phyloP scores from a whole-genome alignment of 2,329 filamentous ascomycete species.

The Geosmithia putterillii region DNA sequence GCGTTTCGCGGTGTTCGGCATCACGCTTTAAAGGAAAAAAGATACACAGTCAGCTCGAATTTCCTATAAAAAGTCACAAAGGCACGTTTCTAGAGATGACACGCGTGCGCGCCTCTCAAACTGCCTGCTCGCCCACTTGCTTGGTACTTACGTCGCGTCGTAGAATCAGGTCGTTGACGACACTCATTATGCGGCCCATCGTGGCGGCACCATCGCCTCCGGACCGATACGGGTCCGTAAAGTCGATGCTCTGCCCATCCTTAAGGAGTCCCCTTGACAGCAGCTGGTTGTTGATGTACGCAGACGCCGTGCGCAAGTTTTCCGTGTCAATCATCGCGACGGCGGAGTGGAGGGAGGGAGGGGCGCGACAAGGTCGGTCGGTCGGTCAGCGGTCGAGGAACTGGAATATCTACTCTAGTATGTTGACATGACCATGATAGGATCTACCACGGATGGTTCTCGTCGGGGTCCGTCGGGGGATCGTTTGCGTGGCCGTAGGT shows the following conservation, averaged over 20 bases:
- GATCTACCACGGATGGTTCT: background rate
- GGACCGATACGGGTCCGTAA: slow-evolving; percentile 56
- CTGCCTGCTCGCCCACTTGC: background rate
- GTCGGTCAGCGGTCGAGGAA: background rate
- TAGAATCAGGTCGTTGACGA: slow-evolving; percentile 87
- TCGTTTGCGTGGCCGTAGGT: background rate
- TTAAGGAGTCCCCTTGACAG: slow-evolving; percentile 52
- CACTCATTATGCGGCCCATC: slow-evolving; percentile 79
- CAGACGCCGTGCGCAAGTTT: slow-evolving; percentile 53
- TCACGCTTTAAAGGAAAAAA: slow-evolving; percentile 49
- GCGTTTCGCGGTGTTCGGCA: slow-evolving; percentile 73
- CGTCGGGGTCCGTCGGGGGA: background rate
- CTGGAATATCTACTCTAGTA: background rate
- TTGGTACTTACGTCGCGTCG: slow-evolving; percentile 59
- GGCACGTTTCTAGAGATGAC: background rate
- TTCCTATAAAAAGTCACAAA: background rate
- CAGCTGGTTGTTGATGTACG: slow-evolving; percentile 63
- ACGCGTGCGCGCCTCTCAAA: background rate
- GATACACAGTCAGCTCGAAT: slow-evolving; percentile 4
- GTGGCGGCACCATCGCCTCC: slow-evolving; percentile 45
- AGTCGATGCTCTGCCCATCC: slow-evolving; percentile 68
- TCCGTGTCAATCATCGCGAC: slow-evolving; percentile 42
- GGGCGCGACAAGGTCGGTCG: background rate
- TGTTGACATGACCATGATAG: background rate
- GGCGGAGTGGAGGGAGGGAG: too few species aligned